Evolutionary conservation across 805 yeast species (phyloP).

Genomic region (Candida quercuum): DNA sequence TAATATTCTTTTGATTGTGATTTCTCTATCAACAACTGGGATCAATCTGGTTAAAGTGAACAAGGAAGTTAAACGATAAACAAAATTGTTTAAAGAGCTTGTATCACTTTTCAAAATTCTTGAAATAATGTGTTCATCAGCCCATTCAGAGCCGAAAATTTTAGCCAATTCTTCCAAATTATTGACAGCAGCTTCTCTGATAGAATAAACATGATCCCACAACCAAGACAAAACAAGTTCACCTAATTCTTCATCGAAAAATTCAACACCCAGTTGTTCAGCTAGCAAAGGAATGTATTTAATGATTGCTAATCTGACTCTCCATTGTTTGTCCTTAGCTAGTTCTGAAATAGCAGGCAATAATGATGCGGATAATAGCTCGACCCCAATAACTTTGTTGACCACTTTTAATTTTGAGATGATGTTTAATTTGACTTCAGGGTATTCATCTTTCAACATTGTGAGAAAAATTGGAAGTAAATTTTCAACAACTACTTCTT

Average conservation of each 20-base stretch:
- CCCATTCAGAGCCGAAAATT: slow-evolving; percentile 93
- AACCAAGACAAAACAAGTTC: slow-evolving; percentile 94
- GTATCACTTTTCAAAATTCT: slow-evolving; percentile 53
- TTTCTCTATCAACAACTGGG: slow-evolving; percentile 57
- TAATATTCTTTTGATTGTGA: slow-evolving; percentile 58
- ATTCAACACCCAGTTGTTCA: slow-evolving; percentile 86
- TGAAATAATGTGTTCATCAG: slow-evolving; percentile 74
- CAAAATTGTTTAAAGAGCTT: slow-evolving; percentile 54
- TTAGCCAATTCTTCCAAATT: slow-evolving; percentile 75
- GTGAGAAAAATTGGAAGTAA: slow-evolving; percentile 82
- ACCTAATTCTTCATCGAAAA: slow-evolving; percentile 88
- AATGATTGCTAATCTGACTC: slow-evolving; percentile 94
- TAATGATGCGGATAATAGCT: slow-evolving; percentile 75
- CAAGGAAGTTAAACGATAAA: slow-evolving; percentile 86
- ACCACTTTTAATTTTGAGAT: slow-evolving; percentile 89
- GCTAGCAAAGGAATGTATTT: slow-evolving; percentile 95
- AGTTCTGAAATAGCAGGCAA: slow-evolving; percentile 94
- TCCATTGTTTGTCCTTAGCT: slow-evolving; percentile 96
- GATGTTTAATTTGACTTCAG: slow-evolving; percentile 92
- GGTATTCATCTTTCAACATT: slow-evolving; percentile 95
- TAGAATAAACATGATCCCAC: slow-evolving; percentile 96
- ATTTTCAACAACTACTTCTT: slow-evolving; percentile 75
- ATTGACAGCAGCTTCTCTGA: slow-evolving; percentile 91
- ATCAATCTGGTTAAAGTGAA: slow-evolving; percentile 81
- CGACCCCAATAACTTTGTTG: slow-evolving; percentile 92